These are phyloP conservation scores for Farysia itapuensis DNA, from an alignment of 1,284 basidiomycete species.

Conservation along the genomic window DNA sequence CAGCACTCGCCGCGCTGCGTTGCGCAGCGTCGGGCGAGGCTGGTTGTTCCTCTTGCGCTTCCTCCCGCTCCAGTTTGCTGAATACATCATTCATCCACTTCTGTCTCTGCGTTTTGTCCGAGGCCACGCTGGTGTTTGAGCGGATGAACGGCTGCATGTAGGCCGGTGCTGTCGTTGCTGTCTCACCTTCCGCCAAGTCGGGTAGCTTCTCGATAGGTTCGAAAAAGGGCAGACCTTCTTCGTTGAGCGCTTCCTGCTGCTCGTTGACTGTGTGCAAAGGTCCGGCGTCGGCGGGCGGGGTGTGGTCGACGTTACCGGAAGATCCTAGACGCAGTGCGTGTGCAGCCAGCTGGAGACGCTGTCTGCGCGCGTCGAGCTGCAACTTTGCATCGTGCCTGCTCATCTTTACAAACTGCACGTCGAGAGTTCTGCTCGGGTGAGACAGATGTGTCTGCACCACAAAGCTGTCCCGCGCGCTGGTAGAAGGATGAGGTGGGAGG, in stretches of 20 bases:
- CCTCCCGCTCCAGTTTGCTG: conserved; percentile 42
- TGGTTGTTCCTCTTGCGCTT: conserved; percentile 24
- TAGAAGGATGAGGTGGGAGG: conserved; percentile 5
- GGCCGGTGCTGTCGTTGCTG: conserved; percentile 8
- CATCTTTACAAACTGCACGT: conserved; percentile 6
- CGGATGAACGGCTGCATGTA: conserved; percentile 38
- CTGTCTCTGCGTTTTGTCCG: conserved; percentile 24
- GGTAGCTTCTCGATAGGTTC: conserved; percentile 45
- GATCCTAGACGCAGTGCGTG: conserved; percentile 1
- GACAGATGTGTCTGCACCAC: not conserved
- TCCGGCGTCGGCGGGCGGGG: not conserved
- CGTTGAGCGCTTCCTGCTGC: conserved; percentile 48
- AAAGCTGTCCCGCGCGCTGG: not conserved
- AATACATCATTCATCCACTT: conserved; percentile 49
- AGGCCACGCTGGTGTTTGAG: not conserved
- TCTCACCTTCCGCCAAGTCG: conserved; percentile 22
- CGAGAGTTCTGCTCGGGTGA: conserved; percentile 14
- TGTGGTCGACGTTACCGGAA: not conserved
- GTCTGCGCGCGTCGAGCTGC: conserved; percentile 13
- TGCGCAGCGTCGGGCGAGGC: conserved; percentile 3
- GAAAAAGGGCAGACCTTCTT: conserved; percentile 57
- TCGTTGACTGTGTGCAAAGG: conserved; percentile 23
- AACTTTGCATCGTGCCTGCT: conserved; percentile 9
- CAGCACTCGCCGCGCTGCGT: not conserved
- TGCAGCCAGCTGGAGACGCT: not conserved